Evolutionary conservation across 2,329 filamentous ascomycete genomes (phyloP), one percentile per base, ranked within the genome.

Genomic region (Thelonectria rubi): DNA sequence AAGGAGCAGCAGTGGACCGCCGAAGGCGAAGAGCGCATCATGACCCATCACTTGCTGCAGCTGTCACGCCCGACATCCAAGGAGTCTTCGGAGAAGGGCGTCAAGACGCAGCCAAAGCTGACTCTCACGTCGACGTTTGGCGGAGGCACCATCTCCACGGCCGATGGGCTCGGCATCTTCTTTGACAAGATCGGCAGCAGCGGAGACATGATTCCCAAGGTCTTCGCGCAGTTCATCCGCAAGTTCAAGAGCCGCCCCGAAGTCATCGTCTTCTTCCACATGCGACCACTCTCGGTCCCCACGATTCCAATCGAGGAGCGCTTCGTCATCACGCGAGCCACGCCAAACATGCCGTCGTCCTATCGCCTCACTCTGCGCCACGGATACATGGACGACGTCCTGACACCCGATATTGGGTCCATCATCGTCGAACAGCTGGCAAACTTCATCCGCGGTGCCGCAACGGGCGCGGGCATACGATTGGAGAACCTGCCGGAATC

Each of bases 1-100:
- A 93, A 93, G 73, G 89, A 92, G 71, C 82, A 86, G 60, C 91
- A 93, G 72, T 93, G 90, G 90, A 77, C 76, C 4, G 86, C 90
- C 1, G 90, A 93, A 76, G 82, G 82, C 0, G 79, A 83, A 57
- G 88, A 91, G 67, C 82, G 82, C 2, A 80, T 86, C 59, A 78
- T 66, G 81, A 82, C 2, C 80, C 86, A 60, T 78, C 80, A 45
- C 50, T 42, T 81, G 81, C 42, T 72, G 18, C 78, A 12, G 74
- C 80, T 11, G 53, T 75, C 3, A 45, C 64, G 47, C 51, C 15
- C 18, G 14, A 12, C 32, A 21, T 49, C 18, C n/a, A 15, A 8
- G 12, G 17, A 14, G 6, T 18, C 9, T 26, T 40, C 5, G 11
- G 30, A 7, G 12, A 14, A 45, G 5, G 3, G 26, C 14, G 1